Evolutionary conservation across 176 grass and related monocot genomes (phyloP).

Genomic region (Phragmites australis): DNA sequence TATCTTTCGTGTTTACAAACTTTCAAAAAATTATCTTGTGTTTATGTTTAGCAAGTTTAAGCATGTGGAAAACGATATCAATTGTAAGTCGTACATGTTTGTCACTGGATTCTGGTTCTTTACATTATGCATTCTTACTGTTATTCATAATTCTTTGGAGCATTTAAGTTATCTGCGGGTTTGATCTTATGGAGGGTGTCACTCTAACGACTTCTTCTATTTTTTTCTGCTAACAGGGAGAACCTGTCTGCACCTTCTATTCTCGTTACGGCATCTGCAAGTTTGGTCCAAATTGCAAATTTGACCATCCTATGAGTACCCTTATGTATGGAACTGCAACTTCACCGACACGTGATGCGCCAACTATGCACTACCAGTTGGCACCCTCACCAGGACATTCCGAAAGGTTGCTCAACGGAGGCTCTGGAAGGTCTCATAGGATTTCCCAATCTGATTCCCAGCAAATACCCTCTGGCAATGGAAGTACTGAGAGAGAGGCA

Average conservation of each 20-base stretch:
- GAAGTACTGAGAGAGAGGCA: slow-evolving; percentile 51
- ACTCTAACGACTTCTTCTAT: slow-evolving; percentile 69
- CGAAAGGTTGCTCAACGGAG: slow-evolving; percentile 34
- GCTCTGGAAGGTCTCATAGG: slow-evolving; percentile 34
- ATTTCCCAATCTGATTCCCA: slow-evolving; percentile 43
- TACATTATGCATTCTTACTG: not conserved
- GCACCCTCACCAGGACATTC: slow-evolving; percentile 46
- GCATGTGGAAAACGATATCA: not conserved
- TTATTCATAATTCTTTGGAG: not conserved
- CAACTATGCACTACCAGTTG: slow-evolving; percentile 41
- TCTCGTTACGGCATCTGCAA: slow-evolving; percentile 88
- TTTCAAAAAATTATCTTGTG: too few relatives aligned
- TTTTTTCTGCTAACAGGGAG: slow-evolving; percentile 60
- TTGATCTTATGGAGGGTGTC: not conserved
- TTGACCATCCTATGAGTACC: slow-evolving; percentile 75
- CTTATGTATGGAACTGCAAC: slow-evolving; percentile 53
- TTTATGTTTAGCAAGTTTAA: not conserved
- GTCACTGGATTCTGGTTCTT: not conserved
- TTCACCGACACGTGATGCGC: slow-evolving; percentile 40
- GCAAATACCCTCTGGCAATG: slow-evolving; percentile 49
- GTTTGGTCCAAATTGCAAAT: slow-evolving; percentile 94
- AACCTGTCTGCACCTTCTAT: slow-evolving; percentile 69
- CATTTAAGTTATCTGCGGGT: not conserved
- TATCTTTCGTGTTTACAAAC: too few relatives aligned
- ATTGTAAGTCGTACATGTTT: not conserved